Evolutionary conservation across 257 asterid species (phyloP).

Genomic region (Vinca minor): DNA sequence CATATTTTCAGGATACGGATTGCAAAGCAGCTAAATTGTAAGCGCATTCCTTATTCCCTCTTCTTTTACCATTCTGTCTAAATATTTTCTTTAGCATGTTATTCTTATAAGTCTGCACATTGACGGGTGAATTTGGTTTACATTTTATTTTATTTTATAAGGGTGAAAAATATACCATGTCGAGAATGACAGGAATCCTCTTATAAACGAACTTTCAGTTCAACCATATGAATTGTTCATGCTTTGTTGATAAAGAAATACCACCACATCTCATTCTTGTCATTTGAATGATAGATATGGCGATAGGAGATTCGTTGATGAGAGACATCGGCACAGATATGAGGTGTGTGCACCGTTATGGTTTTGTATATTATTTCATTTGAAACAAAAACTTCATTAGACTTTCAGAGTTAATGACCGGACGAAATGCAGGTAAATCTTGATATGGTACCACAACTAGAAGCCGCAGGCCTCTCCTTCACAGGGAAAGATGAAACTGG

Average conservation of each 20-base stretch:
- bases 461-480: constrained; percentile 39
- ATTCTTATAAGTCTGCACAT: background rate
- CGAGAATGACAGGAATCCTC: background rate
- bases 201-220: background rate
- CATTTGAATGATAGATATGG: constrained; percentile 45
- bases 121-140: background rate
- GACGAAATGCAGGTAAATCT: constrained; percentile 33
- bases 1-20: constrained; percentile 32
- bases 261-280: constrained; percentile 1
- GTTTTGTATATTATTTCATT: background rate
- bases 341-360: constrained; percentile 44
- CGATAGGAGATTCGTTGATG: constrained; percentile 50
- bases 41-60: constrained; percentile 10
- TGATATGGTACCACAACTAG: constrained; percentile 33
- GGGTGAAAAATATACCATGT: background rate
- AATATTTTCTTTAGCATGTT: background rate
- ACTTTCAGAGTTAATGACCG: background rate
- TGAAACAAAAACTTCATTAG: background rate
- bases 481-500: constrained; percentile 46
- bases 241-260: background rate
- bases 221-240: background rate
- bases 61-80: background rate
- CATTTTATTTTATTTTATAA: background rate
- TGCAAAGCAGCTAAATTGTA: constrained; percentile 35
- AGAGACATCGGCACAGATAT: constrained; percentile 96